These are phyloP conservation scores for Sugiyamaella qingdaonensis DNA, from an alignment of 805 yeast species.

Conservation along the genomic window DNA sequence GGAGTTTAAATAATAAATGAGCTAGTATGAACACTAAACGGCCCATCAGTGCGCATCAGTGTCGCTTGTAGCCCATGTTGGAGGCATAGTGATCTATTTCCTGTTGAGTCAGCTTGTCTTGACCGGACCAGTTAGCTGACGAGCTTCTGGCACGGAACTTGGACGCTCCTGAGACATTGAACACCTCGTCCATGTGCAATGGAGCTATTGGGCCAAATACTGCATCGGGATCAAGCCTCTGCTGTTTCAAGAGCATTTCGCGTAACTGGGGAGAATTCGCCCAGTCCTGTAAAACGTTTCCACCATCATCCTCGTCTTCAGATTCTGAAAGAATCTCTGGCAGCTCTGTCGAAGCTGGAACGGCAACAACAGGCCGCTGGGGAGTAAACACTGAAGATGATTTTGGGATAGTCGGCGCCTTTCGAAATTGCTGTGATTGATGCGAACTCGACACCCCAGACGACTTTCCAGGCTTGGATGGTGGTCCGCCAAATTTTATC, in stretches of 20 bases:
- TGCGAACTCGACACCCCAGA: not conserved
- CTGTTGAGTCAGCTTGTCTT: constrained; percentile 42
- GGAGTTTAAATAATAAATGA: too few relatives aligned
- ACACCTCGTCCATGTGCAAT: constrained; percentile 64
- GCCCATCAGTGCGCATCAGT: too few relatives aligned
- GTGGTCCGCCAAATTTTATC: constrained; percentile 25
- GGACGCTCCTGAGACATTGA: constrained; percentile 42
- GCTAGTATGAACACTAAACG: too few relatives aligned
- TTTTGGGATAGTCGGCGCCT: constrained; percentile 11
- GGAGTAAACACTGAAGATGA: constrained; percentile 1
- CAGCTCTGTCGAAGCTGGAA: constrained; percentile 13
- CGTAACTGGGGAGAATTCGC: constrained; percentile 56
- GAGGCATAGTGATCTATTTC: constrained; percentile 47
- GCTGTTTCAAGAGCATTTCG: constrained; percentile 45
- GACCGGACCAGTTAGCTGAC: constrained; percentile 47
- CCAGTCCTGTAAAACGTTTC: constrained; percentile 52
- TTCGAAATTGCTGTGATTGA: constrained; percentile 2
- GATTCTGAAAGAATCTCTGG: constrained; percentile 38
- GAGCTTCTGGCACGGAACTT: constrained; percentile 53
- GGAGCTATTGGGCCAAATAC: constrained; percentile 75
- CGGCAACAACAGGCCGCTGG: constrained; percentile 1
- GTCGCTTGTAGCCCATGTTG: constrained; percentile 40
- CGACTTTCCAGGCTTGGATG: not conserved
- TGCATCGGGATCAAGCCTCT: constrained; percentile 53
- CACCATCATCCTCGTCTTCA: constrained; percentile 48